Conservation (phyloP, 2,329 filamentous ascomycete genomes). For the Dactylellina sp. region DNA sequence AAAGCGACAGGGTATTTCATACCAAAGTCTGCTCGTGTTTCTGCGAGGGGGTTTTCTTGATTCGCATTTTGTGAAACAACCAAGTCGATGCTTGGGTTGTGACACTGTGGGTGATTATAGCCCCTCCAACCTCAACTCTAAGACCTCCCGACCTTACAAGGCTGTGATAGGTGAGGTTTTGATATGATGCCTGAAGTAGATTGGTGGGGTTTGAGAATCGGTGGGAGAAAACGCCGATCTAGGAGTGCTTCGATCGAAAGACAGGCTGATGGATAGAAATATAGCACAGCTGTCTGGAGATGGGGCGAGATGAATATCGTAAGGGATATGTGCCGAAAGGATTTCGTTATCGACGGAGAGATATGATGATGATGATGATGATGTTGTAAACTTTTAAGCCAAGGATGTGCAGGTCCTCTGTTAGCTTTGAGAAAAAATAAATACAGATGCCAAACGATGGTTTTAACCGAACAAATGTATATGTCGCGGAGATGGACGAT, state of each 20-base stretch:
- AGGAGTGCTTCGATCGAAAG: neutral
- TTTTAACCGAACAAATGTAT: conserved; percentile 15
- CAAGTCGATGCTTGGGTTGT: conserved; percentile 55
- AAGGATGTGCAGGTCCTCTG: conserved; percentile 39
- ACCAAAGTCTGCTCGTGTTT: conserved; percentile 69
- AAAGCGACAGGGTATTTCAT: conserved; percentile 57
- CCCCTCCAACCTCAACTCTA: conserved; percentile 55
- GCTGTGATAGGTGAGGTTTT: conserved; percentile 6
- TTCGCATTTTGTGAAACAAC: conserved; percentile 64
- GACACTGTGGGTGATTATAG: conserved; percentile 42
- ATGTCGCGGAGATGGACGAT: conserved; percentile 14
- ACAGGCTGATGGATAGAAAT: conserved; percentile 12
- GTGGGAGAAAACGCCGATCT: neutral
- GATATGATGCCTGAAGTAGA: conserved; percentile 48
- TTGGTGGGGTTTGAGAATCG: neutral
- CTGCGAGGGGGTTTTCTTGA: conserved; percentile 70
- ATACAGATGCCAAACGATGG: conserved; percentile 22
- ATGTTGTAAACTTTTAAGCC: conserved; percentile 40
- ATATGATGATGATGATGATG: neutral
- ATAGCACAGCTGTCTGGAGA: conserved; percentile 40
- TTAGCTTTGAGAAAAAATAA: conserved; percentile 28
- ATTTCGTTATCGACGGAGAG: conserved; percentile 17
- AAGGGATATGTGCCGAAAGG: conserved; percentile 19
- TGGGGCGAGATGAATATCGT: conserved; percentile 7
- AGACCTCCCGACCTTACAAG: conserved; percentile 48